Evolutionary conservation across 768 basidiomycete species (phyloP).

Genomic region (Suillus paluster): DNA sequence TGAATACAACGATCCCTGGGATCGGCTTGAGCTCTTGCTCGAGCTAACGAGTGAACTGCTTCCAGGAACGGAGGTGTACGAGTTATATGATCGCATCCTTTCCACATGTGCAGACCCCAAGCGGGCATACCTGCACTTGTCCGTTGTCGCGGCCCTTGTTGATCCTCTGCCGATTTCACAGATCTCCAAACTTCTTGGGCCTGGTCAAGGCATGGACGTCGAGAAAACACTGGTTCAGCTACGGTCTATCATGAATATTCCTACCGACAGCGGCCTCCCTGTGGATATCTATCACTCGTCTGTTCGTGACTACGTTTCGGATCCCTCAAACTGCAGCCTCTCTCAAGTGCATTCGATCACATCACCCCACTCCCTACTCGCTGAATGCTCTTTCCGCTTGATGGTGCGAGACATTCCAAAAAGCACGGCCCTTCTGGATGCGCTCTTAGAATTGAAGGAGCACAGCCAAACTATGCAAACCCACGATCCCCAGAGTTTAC

Average conservation of each 20-base stretch:
- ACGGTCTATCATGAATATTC: not conserved
- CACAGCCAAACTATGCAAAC: not conserved
- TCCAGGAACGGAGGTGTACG: not conserved
- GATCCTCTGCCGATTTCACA: not conserved
- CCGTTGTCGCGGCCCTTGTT: not conserved
- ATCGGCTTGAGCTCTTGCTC: not conserved
- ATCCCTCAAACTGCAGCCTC: not conserved
- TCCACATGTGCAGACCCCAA: not conserved
- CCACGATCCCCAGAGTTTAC: not conserved
- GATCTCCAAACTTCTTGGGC: not conserved
- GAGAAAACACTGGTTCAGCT: not conserved
- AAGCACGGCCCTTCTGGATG: not conserved
- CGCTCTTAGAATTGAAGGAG: not conserved
- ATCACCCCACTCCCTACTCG: not conserved
- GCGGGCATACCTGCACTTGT: not conserved
- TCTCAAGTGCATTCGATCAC: not conserved
- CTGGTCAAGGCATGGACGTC: not conserved
- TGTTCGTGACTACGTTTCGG: not conserved
- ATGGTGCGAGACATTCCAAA: not conserved
- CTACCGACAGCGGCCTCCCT: not conserved
- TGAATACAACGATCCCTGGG: not conserved
- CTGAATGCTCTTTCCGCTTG: not conserved
- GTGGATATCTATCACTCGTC: not conserved
- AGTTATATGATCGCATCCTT: not conserved
- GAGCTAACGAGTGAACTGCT: not conserved